Percentiles rank a stretch among this genome's conserved stretches.
phyloP scores from a whole-genome alignment of 352 stramenopile genomes.

The Aphanomyces invadans region DNA sequence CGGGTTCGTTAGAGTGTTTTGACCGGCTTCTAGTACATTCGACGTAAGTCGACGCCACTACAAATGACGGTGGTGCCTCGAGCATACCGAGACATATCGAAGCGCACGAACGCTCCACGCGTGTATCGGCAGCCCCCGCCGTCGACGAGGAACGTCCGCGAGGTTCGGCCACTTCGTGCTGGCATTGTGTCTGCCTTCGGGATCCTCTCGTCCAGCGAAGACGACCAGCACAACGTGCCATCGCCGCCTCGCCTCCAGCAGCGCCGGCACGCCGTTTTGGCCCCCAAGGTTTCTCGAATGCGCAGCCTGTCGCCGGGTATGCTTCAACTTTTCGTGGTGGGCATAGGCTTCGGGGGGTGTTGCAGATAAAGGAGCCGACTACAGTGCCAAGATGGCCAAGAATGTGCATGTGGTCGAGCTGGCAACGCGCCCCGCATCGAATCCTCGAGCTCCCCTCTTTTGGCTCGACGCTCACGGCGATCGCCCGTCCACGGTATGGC shows the following conservation, averaged over 20 bases:
- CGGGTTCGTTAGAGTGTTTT: no score
- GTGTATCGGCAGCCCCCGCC: neutral
- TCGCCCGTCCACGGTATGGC: neutral
- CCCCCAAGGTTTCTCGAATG: neutral
- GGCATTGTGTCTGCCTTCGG: slow-evolving; percentile 1
- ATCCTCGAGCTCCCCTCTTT: slow-evolving; percentile 1
- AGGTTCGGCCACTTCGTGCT: neutral
- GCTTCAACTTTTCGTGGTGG: no score
- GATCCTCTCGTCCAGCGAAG: neutral
- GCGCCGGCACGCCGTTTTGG: neutral
- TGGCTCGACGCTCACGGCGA: slow-evolving; percentile 8
- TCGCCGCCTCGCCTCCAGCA: neutral
- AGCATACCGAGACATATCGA: neutral
- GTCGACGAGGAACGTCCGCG: neutral
- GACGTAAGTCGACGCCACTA: neutral
- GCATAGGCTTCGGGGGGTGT: no score
- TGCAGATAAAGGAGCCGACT: neutral
- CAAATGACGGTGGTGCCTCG: neutral
- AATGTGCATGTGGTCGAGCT: slow-evolving; percentile 13
- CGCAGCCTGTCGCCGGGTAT: no score
- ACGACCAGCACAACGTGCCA: neutral
- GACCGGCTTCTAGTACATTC: slow-evolving; percentile 1
- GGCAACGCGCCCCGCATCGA: neutral
- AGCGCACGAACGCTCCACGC: neutral
- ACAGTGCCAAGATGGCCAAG: neutral